These are phyloP conservation scores for Cryptomeria japonica DNA, from an alignment of 75 land plant species.

Conservation along the genomic window DNA sequence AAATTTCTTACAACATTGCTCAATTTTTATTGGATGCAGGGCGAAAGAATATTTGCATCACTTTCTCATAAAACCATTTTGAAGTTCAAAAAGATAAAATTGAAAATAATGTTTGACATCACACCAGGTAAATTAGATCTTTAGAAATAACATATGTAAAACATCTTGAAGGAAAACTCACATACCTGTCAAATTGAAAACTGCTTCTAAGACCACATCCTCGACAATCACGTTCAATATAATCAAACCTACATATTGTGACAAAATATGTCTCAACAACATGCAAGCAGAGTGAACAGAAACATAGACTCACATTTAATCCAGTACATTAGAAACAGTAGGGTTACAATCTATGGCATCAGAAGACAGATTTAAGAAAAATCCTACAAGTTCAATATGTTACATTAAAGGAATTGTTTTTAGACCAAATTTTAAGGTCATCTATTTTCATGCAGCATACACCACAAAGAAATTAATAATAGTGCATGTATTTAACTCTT, in stretches of 20 bases:
- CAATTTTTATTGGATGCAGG: neutral
- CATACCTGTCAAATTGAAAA: constrained; percentile 68
- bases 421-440: neutral
- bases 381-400: neutral
- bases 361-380: neutral
- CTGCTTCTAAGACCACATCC: constrained; percentile 89
- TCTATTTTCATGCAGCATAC: neutral
- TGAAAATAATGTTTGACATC: neutral
- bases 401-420: neutral
- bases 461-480: neutral
- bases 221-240: constrained; percentile 84
- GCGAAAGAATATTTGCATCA: neutral
- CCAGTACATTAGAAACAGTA: neutral
- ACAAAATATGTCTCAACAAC: neutral
- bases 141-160: neutral
- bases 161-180: neutral
- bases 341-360: neutral
- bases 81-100: neutral
- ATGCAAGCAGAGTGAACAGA: neutral
- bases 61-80: neutral
- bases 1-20: neutral
- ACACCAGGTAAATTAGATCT: neutral
- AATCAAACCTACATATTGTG: constrained; percentile 76
- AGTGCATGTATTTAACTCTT: too few species aligned
- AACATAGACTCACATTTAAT: neutral